Conservation (phyloP, 1,139 yeast species). For the Blastobotrys apis region DNA sequence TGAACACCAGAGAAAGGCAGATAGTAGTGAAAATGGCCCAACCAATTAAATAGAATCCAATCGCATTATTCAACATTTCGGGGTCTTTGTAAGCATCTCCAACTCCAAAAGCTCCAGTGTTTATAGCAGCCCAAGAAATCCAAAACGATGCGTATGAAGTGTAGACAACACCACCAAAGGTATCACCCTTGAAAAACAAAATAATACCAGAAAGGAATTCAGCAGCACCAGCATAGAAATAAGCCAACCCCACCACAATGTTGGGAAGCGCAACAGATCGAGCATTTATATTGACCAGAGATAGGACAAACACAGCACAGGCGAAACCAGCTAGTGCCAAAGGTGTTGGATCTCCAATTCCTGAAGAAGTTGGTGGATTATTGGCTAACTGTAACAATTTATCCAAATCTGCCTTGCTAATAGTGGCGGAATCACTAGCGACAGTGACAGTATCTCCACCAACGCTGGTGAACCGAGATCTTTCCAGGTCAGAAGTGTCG, state of each 20-base stretch:
- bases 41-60: conserved; percentile 71
- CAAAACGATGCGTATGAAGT: conserved; percentile 84
- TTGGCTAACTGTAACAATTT: conserved; percentile 67
- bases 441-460: conserved; percentile 57
- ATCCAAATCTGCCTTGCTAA: conserved; percentile 54
- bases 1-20: conserved; percentile 60
- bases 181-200: conserved; percentile 64
- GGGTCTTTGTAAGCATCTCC: conserved; percentile 47
- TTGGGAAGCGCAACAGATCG: conserved; percentile 51
- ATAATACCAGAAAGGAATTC: conserved; percentile 75
- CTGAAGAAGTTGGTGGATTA: conserved; percentile 38
- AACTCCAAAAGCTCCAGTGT: conserved; percentile 69
- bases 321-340: conserved; percentile 83
- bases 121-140: conserved; percentile 69
- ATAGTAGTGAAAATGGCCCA: conserved; percentile 80
- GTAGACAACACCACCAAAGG: conserved; percentile 85
- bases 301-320: conserved; percentile 74
- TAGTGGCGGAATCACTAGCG: conserved; percentile 73
- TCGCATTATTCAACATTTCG: conserved; percentile 47
- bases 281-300: conserved; percentile 61
- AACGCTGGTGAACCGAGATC: conserved; percentile 26
- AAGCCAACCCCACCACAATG: conserved; percentile 68
- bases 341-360: conserved; percentile 61
- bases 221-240: conserved; percentile 78
- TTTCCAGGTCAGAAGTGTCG: conserved; percentile 28